phyloP scores from a whole-genome alignment of 2,329 filamentous ascomycete genomes.

The Endocalyx cinctus region DNA sequence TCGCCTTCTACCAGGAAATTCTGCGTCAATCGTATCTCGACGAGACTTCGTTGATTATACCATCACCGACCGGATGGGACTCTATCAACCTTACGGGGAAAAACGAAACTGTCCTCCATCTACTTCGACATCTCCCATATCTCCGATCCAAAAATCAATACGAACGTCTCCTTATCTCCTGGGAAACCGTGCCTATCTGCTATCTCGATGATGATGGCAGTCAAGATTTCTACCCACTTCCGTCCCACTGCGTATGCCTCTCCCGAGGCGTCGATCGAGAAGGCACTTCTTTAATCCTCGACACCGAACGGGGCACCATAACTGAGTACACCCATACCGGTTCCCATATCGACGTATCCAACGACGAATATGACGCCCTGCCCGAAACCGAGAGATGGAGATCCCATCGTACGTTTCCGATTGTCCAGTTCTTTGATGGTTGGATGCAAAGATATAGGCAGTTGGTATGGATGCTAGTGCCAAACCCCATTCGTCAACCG shows the following conservation, averaged over 20 bases:
- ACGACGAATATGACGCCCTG: too few relatives aligned
- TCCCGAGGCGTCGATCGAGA: not conserved
- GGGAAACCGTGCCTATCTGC: not conserved
- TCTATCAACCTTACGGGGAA: conserved; percentile 1
- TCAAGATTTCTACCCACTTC: not conserved
- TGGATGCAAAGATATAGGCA: too few relatives aligned
- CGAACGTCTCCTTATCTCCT: not conserved
- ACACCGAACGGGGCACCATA: too few relatives aligned
- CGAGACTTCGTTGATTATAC: conserved; percentile 14
- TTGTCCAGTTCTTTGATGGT: too few relatives aligned
- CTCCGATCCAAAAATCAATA: not conserved
- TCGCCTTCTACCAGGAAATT: not conserved
- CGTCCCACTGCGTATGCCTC: conserved; percentile 1
- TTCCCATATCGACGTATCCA: too few relatives aligned
- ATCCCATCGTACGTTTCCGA: too few relatives aligned
- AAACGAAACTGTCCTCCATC: conserved; percentile 1
- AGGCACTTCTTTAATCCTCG: not conserved
- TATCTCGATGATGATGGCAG: not conserved
- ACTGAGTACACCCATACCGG: too few relatives aligned
- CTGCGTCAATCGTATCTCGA: conserved; percentile 1
- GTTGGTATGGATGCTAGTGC: too few relatives aligned
- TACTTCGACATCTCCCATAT: conserved; percentile 4
- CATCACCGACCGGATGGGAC: conserved; percentile 23
- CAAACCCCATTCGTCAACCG: too few relatives aligned
- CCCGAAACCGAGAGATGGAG: too few relatives aligned